Evolutionary conservation across 192 early-diverging fungal genomes (phyloP), one percentile per base, ranked within the genome.

Genomic region (Lobosporangium transversale): DNA sequence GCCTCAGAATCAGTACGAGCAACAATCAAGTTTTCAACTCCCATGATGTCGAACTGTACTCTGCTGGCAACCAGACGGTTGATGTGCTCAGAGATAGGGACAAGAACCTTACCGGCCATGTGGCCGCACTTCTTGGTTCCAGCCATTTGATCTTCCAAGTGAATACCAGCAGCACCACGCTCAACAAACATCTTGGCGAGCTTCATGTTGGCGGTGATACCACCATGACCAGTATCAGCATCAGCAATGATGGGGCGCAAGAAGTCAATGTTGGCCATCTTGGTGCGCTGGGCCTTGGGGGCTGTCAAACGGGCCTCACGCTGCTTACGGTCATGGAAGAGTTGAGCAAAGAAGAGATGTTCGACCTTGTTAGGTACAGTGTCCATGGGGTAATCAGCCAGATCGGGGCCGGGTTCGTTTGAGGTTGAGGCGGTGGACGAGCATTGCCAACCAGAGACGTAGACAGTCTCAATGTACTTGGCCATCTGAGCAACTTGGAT

Each of bases 21-120:
- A 58, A 98, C 94, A 30, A 98, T 80, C 58, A 97, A 82, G 67
- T 92, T 97, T 78, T 98, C 95, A 59, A 94, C 92, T 33, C 93
- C 95, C 97, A 98, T 97, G 78, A 98, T 97, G 81, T 98, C 97
- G 68, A 92, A 95, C 87, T 98, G 97, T 47, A 95, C 90, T 76
- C 97, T 91, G 76, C 93, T 90, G 62, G 95, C 95, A 20, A 98
- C 91, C 52, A 98, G 85, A 42, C 96, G 91, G 88, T 96, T 97
- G 83, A 97, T 96, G 85, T 98, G 97, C 84, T 98, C 95, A 3
- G 91, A 92, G 37, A 97, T 94, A 21, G 97, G 97, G 6, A 98
- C 97, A n/a, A 98, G 81, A 30, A 98, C 97, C 81, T 98, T 98
- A 51, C 97, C 97, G 49, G 95, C 97, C 97, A 98, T 98, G 83